Conservation (phyloP, 2,329 filamentous ascomycete species). For the Ceratocystis lukuohia region DNA sequence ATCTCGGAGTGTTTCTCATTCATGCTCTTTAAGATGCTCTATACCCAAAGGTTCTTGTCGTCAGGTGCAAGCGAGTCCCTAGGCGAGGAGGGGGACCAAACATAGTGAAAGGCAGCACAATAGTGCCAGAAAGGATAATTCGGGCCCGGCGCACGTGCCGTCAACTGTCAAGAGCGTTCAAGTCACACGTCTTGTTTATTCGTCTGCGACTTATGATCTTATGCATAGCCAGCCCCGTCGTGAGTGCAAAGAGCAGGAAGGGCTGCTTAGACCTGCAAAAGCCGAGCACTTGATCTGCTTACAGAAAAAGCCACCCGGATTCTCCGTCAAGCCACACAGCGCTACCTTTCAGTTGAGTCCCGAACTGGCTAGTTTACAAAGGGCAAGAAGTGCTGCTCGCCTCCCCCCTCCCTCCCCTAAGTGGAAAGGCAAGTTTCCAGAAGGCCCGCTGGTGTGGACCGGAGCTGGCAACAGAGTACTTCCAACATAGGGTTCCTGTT, state of each 20-base stretch:
- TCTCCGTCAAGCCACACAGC: constrained; percentile 5
- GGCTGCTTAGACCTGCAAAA: not conserved
- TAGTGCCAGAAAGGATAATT: not conserved
- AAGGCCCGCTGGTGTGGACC: not conserved
- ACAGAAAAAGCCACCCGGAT: not conserved
- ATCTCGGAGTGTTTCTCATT: not conserved
- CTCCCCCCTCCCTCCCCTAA: not conserved
- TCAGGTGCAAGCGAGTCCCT: not conserved
- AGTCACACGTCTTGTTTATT: not conserved
- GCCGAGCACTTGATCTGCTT: not conserved
- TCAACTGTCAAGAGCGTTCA: not conserved
- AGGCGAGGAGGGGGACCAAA: not conserved
- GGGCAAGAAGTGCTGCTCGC: not conserved
- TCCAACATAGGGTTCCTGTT: too few species aligned
- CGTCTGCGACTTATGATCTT: not conserved
- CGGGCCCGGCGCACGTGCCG: not conserved
- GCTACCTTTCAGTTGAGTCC: constrained; percentile 5
- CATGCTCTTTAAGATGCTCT: not conserved
- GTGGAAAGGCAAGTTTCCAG: not conserved
- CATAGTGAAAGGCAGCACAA: not conserved
- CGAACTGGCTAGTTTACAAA: not conserved
- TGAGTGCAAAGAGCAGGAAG: not conserved
- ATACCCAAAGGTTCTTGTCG: not conserved
- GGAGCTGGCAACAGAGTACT: too few species aligned
- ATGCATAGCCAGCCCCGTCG: not conserved